Percentiles rank a stretch among this genome's conserved stretches.
Conservation (phyloP, 164 flowering plant genomes). For the Paratinospora sagittata region DNA sequence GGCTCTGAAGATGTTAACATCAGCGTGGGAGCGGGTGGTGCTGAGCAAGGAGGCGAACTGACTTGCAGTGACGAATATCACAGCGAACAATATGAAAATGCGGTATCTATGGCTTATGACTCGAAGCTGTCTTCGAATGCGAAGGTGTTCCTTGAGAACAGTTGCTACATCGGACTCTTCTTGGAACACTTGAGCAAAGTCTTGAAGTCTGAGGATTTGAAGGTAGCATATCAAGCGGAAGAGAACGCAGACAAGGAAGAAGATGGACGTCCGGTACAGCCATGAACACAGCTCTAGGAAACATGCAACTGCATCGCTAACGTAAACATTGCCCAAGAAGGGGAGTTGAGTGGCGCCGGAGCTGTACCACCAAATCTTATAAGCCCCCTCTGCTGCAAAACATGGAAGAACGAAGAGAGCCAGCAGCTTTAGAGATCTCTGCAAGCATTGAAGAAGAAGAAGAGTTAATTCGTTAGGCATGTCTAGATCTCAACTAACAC, state of each 20-base stretch:
- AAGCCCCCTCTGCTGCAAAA: constrained; percentile 56
- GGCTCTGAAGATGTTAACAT: constrained; percentile 41
- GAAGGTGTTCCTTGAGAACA: constrained; percentile 64
- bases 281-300: constrained; percentile 72
- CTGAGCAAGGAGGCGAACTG: constrained; percentile 63
- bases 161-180: constrained; percentile 65
- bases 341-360: constrained; percentile 75
- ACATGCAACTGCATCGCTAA: constrained; percentile 69
- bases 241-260: constrained; percentile 88
- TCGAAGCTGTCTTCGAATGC: constrained; percentile 66
- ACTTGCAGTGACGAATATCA: constrained; percentile 62
- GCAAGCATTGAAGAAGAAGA: constrained; percentile 16
- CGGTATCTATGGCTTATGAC: constrained; percentile 87
- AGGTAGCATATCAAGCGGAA: constrained; percentile 83
- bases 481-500: no score
- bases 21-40: constrained; percentile 42
- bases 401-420: constrained; percentile 72
- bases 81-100: constrained; percentile 47
- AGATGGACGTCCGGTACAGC: constrained; percentile 77
- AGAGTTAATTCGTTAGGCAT: no score
- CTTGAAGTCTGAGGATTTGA: constrained; percentile 77
- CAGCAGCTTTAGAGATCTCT: constrained; percentile 68
- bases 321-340: constrained; percentile 57
- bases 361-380: constrained; percentile 91
- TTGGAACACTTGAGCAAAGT: constrained; percentile 69